Evolutionary conservation across 2,329 filamentous ascomycete genomes (phyloP).

Genomic region (Botrytis fabae): DNA sequence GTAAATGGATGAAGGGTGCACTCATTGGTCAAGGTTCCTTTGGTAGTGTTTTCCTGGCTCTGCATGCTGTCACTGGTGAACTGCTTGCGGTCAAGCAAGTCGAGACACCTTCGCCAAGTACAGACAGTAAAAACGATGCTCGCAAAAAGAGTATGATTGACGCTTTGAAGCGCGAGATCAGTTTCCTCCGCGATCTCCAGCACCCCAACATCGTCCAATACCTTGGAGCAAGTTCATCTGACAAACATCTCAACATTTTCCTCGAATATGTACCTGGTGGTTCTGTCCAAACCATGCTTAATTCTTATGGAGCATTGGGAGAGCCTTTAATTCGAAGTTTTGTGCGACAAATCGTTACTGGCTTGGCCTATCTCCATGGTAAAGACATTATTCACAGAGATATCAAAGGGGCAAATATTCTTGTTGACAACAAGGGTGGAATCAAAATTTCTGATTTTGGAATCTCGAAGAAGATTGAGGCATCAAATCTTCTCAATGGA

Average conservation of each 20-base stretch:
- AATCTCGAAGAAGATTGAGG: slow-evolving; percentile 96
- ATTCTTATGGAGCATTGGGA: slow-evolving; percentile 92
- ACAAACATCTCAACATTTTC: slow-evolving; percentile 97
- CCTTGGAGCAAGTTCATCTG: slow-evolving; percentile 88
- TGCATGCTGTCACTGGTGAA: slow-evolving; percentile 95
- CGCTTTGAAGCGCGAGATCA: slow-evolving; percentile 94
- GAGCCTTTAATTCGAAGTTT: slow-evolving; percentile 96
- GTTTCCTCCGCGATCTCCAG: slow-evolving; percentile 86
- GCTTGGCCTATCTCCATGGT: slow-evolving; percentile 89
- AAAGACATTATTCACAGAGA: slow-evolving; percentile 97
- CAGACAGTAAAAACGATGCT: slow-evolving; percentile 77
- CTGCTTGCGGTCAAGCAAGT: slow-evolving; percentile 99
- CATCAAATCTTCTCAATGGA: slow-evolving; percentile 74
- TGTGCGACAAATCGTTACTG: slow-evolving; percentile 90
- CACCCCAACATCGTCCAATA: slow-evolving; percentile 99
- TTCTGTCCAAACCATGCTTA: slow-evolving; percentile 96
- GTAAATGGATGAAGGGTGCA: slow-evolving; percentile 99
- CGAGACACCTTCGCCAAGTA: slow-evolving; percentile 77
- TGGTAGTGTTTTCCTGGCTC: slow-evolving; percentile 88
- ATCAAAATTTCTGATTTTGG: slow-evolving; percentile 99
- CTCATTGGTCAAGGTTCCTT: slow-evolving; percentile 97
- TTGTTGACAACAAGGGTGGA: slow-evolving; percentile 97
- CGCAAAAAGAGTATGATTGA: slow-evolving; percentile 99
- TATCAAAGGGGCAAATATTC: slow-evolving; percentile 98
- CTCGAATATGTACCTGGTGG: slow-evolving; percentile 97